These are phyloP conservation scores for Verticillium klebahnii DNA, from an alignment of 2,329 filamentous ascomycete species.

Conservation along the genomic window DNA sequence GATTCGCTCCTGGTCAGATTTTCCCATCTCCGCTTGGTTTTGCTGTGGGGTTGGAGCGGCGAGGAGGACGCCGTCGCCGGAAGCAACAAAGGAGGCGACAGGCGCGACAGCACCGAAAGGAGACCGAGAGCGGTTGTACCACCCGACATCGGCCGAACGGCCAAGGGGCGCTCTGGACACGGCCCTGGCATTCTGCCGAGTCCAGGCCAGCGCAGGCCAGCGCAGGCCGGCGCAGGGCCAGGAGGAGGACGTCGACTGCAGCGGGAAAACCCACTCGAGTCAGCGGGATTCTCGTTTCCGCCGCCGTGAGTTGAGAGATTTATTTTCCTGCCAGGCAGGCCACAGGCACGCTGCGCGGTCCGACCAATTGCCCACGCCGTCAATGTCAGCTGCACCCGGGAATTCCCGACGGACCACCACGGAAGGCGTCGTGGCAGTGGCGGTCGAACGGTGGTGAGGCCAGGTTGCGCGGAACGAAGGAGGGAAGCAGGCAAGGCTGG, in stretches of 20 bases:
- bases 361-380: neutral
- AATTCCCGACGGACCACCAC: conserved; percentile 3
- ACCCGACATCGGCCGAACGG: conserved; percentile 8
- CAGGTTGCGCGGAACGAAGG: neutral
- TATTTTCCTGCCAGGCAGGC: neutral
- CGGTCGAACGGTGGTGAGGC: neutral
- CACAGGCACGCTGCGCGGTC: neutral
- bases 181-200: conserved; percentile 5
- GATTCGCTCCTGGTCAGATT: neutral
- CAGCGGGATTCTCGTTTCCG: conserved; percentile 3
- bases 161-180: conserved; percentile 6
- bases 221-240: neutral
- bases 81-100: neutral
- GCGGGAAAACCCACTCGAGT: conserved; percentile 10
- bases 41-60: neutral
- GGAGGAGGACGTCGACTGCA: neutral
- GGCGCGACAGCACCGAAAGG: neutral
- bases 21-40: neutral
- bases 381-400: neutral
- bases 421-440: conserved; percentile 1
- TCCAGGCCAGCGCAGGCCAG: conserved; percentile 2
- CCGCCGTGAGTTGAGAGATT: neutral
- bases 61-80: neutral
- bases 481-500: neutral
- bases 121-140: neutral